These are phyloP conservation scores for Aspergillus tanneri DNA, from an alignment of 2,329 filamentous ascomycete species.

Conservation along the genomic window DNA sequence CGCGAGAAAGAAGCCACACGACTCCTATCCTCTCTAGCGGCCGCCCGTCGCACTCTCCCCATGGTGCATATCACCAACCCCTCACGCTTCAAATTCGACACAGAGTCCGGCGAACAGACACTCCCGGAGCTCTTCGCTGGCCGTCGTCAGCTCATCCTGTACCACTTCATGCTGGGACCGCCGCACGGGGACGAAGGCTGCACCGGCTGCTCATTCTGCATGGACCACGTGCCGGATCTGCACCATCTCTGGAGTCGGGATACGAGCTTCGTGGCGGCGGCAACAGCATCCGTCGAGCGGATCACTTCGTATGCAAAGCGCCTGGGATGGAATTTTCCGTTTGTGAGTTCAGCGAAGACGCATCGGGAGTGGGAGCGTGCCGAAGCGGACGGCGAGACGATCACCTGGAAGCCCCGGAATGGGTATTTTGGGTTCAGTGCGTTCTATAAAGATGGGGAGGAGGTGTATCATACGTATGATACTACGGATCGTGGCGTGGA, in stretches of 20 bases:
- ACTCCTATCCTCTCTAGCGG: slow-evolving; percentile 23
- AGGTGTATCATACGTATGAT: slow-evolving; percentile 20
- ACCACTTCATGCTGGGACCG: slow-evolving; percentile 51
- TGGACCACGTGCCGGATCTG: slow-evolving; percentile 41
- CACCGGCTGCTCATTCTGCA: slow-evolving; percentile 40
- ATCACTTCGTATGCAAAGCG: slow-evolving; percentile 35
- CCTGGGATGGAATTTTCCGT: slow-evolving; percentile 46
- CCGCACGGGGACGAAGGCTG: slow-evolving; percentile 38
- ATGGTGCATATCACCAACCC: slow-evolving; percentile 42
- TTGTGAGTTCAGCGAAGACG: slow-evolving; percentile 31
- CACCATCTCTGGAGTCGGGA: slow-evolving; percentile 2
- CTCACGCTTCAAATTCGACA: slow-evolving; percentile 38
- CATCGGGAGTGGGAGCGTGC: slow-evolving; percentile 13
- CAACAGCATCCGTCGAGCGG: not conserved
- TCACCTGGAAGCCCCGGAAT: slow-evolving; percentile 22
- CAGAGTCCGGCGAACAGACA: slow-evolving; percentile 20
- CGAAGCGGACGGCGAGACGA: slow-evolving; percentile 13
- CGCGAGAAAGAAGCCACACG: slow-evolving; percentile 17
- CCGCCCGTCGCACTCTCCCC: slow-evolving; percentile 39
- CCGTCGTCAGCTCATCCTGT: slow-evolving; percentile 35
- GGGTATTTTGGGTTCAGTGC: slow-evolving; percentile 45
- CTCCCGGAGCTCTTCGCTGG: slow-evolving; percentile 28
- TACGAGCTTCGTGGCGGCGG: slow-evolving; percentile 5
- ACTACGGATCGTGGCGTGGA: slow-evolving; percentile 20
- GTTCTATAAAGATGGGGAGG: slow-evolving; percentile 38